Base-by-base conservation (phyloP, 2,329 filamentous ascomycete species). In the Paracoccidioides brasiliensis region DNA sequence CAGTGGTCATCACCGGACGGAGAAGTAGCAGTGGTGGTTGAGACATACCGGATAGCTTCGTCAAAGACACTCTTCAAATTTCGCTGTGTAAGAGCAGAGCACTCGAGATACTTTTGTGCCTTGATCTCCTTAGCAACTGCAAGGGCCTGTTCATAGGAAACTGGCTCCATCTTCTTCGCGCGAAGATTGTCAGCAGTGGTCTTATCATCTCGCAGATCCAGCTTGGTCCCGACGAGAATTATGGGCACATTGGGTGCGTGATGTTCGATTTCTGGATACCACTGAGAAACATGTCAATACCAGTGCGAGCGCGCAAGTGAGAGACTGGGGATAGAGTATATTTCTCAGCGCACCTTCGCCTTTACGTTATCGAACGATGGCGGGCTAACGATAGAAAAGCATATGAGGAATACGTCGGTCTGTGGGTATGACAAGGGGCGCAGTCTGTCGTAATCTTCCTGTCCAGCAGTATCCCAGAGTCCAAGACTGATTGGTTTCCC, bases 31-130 rank as follows among this genome's bases (percentile, higher is more conserved):
- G 38, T 41, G 44, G 33, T 14, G 7, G 1, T 35, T 22, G 22
- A 15, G 22, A 74, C 85, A 64, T 76, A 97, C 93, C 93, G 85
- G 69, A 98, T 98, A 38, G 93, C 93, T 75, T 96, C 91, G 69
- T 98, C 93, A 69, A 98, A 98, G 51, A 98, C 93, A 66, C 89
- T 95, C 84, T 98, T 98, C 64, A 98, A 74, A 72, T 96, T 96
- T 67, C 91, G 80, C 78, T 97, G 93, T 41, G 93, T 98, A 63
- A 98, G 78, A 50, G 93, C 93, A 53, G 93, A 97, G 76, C 93
- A 98, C 75, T 98, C 93, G 44, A 97, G 80, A 74, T 98, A 98
- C 76, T 96, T 97, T 75, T 93, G 88, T 48, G 93, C 91, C 69
- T 83, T 86, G 74, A 98, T 96, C 66, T 96, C 90, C 76, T 94